Percentiles rank a stretch among this genome's conserved stretches.
Conservation (phyloP, 768 basidiomycete species). For the Russula olivacea region DNA sequence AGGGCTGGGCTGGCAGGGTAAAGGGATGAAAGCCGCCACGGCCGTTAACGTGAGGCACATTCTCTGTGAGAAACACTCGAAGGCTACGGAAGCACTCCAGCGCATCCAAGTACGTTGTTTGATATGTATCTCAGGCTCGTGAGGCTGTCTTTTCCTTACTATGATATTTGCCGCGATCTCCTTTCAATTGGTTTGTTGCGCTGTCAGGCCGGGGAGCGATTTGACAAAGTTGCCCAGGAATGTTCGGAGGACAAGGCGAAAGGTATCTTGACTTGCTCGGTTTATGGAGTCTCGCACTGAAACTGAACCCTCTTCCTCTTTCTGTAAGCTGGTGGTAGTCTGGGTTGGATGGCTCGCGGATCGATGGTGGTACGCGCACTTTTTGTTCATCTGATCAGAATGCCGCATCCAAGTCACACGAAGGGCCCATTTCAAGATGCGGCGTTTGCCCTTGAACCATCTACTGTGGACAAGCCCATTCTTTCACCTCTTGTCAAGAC, state of each 20-base stretch:
- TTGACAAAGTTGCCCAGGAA: constrained; percentile 86
- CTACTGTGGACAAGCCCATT: constrained; percentile 72
- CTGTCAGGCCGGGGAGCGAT: constrained; percentile 69
- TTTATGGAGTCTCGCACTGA: not conserved
- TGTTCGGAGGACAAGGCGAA: constrained; percentile 92
- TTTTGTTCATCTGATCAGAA: not conserved
- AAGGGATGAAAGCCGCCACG: constrained; percentile 69
- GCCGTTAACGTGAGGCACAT: constrained; percentile 85
- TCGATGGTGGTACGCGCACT: constrained; percentile 66
- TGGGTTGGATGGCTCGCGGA: constrained; percentile 83
- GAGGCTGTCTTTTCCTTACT: not conserved
- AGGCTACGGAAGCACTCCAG: constrained; percentile 67
- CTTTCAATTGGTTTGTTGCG: not conserved
- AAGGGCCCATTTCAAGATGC: constrained; percentile 78
- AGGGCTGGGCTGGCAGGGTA: constrained; percentile 35
- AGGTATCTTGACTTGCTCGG: constrained; percentile 37
- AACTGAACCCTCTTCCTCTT: not conserved
- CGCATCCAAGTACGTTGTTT: constrained; percentile 61
- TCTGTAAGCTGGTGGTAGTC: constrained; percentile 73
- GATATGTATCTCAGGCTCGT: not conserved
- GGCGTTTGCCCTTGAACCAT: constrained; percentile 76
- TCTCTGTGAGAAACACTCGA: constrained; percentile 82
- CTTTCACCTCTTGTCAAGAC: constrained; percentile 75
- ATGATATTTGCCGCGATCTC: not conserved
- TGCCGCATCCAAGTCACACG: not conserved